These are phyloP conservation scores for Erysimum pusillum DNA, from an alignment of 441 rosid species.

Conservation along the genomic window DNA sequence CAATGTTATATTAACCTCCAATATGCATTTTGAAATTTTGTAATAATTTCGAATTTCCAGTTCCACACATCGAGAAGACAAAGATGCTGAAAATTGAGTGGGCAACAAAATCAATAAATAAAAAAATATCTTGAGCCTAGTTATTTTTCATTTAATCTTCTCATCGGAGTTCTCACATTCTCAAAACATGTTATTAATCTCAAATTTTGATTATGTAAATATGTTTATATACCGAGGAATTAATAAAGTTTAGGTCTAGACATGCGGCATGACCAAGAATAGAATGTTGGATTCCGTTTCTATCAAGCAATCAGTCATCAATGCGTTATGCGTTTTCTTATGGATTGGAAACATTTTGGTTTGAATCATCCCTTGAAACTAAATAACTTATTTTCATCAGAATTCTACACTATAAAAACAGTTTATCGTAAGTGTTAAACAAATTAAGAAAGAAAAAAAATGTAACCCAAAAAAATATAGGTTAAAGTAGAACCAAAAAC, in stretches of 20 bases:
- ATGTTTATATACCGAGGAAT: conserved; percentile 1
- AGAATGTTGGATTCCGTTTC: conserved; percentile 61
- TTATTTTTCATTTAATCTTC: conserved; percentile 1
- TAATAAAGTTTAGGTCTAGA: conserved; percentile 43
- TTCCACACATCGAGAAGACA: conserved; percentile 48
- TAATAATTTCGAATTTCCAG: conserved; percentile 15
- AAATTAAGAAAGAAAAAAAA: not conserved
- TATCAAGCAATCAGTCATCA: conserved; percentile 33
- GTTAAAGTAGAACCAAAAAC: conserved; percentile 19
- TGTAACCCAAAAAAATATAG: not conserved
- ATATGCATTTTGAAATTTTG: no score
- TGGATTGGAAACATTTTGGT: not conserved
- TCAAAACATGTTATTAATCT: conserved; percentile 8
- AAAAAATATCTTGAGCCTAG: conserved; percentile 9
- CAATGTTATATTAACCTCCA: no score
- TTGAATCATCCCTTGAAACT: not conserved
- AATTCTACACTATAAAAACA: not conserved
- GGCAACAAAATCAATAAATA: conserved; percentile 30
- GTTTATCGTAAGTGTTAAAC: not conserved
- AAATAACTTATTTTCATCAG: not conserved
- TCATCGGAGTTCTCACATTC: conserved; percentile 39
- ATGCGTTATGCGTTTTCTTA: not conserved
- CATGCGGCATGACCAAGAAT: conserved; percentile 50
- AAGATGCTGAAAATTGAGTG: conserved; percentile 43
- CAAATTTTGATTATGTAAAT: not conserved